These are phyloP conservation scores for Colletotrichum sp. DNA, from an alignment of 2,329 filamentous ascomycete species.

Conservation along the genomic window DNA sequence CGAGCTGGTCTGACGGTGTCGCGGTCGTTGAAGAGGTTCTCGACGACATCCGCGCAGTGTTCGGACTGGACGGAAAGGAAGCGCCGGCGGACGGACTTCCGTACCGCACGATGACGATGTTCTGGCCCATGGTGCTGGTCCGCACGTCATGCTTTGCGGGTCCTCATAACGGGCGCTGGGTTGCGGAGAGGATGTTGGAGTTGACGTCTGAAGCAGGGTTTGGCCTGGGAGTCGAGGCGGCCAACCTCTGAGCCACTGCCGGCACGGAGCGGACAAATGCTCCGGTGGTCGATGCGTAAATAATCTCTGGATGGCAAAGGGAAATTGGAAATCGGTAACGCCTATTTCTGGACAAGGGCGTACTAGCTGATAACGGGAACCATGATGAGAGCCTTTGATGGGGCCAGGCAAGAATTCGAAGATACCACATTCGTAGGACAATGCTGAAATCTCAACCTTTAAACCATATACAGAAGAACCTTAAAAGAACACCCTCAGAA, in stretches of 20 bases:
- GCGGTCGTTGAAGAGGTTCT: neutral
- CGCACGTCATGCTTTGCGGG: slow-evolving; percentile 6
- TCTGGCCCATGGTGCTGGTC: slow-evolving; percentile 11
- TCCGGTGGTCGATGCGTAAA: neutral
- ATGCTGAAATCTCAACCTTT: neutral
- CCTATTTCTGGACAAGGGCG: neutral
- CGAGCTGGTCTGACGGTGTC: neutral
- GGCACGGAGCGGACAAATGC: neutral
- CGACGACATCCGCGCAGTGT: slow-evolving; percentile 2
- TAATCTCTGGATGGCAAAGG: neutral
- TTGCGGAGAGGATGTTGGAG: slow-evolving; percentile 9
- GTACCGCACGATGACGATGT: slow-evolving; percentile 15
- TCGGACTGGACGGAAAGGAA: slow-evolving; percentile 6
- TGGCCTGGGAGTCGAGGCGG: neutral
- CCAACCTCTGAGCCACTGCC: neutral
- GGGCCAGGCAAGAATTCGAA: neutral
- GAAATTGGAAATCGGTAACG: neutral
- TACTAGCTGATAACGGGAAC: neutral
- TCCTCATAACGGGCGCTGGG: neutral
- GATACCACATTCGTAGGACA: neutral
- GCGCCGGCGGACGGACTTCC: neutral
- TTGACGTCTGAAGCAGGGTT: slow-evolving; percentile 7
- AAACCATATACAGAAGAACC: neutral
- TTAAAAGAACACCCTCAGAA: neutral
- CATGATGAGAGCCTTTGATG: neutral